Evolutionary conservation across 2,329 filamentous ascomycete species (phyloP).

Genomic region (Cladorrhinum sp.): DNA sequence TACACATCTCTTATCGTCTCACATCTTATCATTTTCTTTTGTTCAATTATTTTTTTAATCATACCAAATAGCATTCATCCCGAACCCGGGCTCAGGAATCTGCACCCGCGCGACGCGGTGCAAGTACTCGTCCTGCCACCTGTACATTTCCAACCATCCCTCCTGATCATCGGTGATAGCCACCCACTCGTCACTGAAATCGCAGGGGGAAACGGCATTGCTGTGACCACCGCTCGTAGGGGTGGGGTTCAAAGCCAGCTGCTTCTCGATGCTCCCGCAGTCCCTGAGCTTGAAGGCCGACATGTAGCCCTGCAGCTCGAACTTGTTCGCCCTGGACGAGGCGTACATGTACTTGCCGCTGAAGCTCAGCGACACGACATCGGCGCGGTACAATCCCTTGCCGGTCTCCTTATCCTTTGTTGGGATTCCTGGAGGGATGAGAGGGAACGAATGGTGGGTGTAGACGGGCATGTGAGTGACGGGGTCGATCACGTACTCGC

Average conservation of each 20-base stretch:
- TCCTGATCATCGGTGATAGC: conserved; percentile 86
- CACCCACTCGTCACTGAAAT: conserved; percentile 86
- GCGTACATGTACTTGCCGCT: conserved; percentile 74
- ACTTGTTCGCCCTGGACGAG: conserved; percentile 74
- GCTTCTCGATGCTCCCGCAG: conserved; percentile 68
- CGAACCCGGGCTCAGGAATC: conserved; percentile 83
- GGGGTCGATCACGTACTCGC: conserved; percentile 76
- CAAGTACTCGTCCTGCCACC: conserved; percentile 80
- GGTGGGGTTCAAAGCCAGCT: conserved; percentile 79
- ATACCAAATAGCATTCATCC: conserved; percentile 97
- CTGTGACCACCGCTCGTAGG: conserved; percentile 85
- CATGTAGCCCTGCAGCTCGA: conserved; percentile 76
- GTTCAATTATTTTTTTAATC: conserved; percentile 30
- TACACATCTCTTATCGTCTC: not conserved
- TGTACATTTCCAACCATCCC: conserved; percentile 82
- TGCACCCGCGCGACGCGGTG: conserved; percentile 73
- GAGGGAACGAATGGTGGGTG: conserved; percentile 71
- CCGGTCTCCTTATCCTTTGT: conserved; percentile 39
- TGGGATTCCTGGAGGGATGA: conserved; percentile 71
- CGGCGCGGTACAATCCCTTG: conserved; percentile 71
- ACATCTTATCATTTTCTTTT: not conserved
- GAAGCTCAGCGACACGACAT: conserved; percentile 72
- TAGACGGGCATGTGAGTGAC: conserved; percentile 72
- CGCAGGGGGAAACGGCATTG: conserved; percentile 80
- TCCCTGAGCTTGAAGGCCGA: conserved; percentile 71